Evolutionary conservation across 306 rosid genomes (phyloP), one percentile per base, ranked within the genome.

Genomic region (Dicorynia guianensis): DNA sequence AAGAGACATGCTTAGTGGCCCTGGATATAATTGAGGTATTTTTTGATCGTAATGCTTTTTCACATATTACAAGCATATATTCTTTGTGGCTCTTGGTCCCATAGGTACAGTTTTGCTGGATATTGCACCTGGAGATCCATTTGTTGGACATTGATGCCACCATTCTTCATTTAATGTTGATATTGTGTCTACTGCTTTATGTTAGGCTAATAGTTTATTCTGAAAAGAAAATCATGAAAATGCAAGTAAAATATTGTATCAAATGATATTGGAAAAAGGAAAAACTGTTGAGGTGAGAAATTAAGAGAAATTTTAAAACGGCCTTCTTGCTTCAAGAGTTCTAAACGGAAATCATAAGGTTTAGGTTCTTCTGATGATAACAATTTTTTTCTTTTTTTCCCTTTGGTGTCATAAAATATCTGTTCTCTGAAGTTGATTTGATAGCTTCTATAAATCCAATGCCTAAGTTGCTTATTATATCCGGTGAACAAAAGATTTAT

Each of bases 11-110:
- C 82, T 82, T 95, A 85, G 83, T 81, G 25, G 89, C 98, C 63
- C 77, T 95, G 67, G 97, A 89, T 88, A 81, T 92, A 80, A 76
- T 92, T 60, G 96, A 95, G 97, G 98, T 95, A 90, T 58, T 71
- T 25, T 75, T 36, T 66, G 59, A 60, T 76, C 30, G 43, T 71
- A 62, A 71, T 47, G 17, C 74, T 81, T 76, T 72, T 69, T 38
- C 68, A 58, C 36, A 20, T 33, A 34, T 66, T 8, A 74, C 12
- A 72, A 5, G 12, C 30, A 13, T 44, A 63, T 61, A 33, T 25
- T 42, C 50, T 40, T 42, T 56, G 25, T 73, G 40, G 7, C 15
- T 64, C 43, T 58, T 44, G 42, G 12, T 43, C 36, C 65, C 33
- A 42, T 33, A 39, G 38, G 60, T 25, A 25, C 10, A 33, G 18